phyloP scores from a whole-genome alignment of 169 alveolate species.

The Eimeria sp. region DNA sequence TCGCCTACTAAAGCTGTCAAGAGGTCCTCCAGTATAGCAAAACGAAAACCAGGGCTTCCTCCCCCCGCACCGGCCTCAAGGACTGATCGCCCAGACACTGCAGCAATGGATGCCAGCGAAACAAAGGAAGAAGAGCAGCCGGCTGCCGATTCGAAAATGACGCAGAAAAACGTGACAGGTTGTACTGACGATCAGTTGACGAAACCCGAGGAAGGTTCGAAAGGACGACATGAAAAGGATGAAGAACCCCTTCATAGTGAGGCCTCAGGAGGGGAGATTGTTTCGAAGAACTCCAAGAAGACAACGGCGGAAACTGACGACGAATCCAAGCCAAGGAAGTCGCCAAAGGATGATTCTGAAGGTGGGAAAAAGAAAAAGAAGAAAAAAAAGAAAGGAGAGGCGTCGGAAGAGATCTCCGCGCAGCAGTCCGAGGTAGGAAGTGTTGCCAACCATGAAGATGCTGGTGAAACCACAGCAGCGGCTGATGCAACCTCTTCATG shows the following conservation, averaged over 20 bases:
- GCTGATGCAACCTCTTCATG: neutral
- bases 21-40: conserved; percentile 42
- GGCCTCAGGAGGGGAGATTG: neutral
- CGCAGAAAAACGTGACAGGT: neutral
- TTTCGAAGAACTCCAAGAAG: conserved; percentile 21
- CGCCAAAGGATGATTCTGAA: neutral
- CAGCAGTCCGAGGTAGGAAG: conserved; percentile 18
- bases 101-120: conserved; percentile 1
- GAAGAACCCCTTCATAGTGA: neutral
- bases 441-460: neutral
- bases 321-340: conserved; percentile 26
- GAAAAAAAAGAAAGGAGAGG: conserved; percentile 28
- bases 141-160: neutral
- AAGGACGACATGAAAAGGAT: neutral
- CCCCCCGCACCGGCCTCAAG: conserved; percentile 21
- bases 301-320: neutral
- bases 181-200: neutral
- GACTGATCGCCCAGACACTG: conserved; percentile 27
- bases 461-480: neutral
- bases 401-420: neutral
- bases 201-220: neutral
- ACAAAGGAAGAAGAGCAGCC: neutral
- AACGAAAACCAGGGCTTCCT: conserved; percentile 50
- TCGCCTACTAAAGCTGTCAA: conserved; percentile 4
- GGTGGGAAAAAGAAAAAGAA: conserved; percentile 48